A percentile compares a stretch with the other conserved stretches of the same genome.
Conservation (phyloP, 805 yeast genomes). For the Saccharomycopsis sp. region DNA sequence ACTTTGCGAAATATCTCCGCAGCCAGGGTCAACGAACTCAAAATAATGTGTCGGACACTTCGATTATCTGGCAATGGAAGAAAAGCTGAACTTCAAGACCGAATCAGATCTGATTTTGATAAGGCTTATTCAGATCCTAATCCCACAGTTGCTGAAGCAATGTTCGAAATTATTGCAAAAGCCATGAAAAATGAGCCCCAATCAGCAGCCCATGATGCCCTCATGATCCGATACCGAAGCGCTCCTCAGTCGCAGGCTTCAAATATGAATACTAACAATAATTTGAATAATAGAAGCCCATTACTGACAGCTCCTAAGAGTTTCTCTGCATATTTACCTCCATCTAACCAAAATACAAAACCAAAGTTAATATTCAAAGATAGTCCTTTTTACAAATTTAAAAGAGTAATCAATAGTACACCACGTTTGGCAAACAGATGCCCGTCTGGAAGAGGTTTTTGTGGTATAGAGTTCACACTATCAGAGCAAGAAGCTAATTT, state of each 20-base stretch:
- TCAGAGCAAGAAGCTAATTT: conserved; percentile 31
- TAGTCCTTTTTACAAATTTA: conserved; percentile 46
- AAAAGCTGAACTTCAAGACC: conserved; percentile 48
- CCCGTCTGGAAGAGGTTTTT: conserved; percentile 36
- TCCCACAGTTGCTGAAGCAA: conserved; percentile 31
- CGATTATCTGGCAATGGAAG: conserved; percentile 44
- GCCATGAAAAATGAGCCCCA: not conserved
- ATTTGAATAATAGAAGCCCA: too few species aligned
- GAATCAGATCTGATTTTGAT: conserved; percentile 37
- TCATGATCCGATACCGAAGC: not conserved
- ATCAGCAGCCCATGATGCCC: too few species aligned
- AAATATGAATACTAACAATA: too few species aligned
- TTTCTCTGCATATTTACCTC: not conserved
- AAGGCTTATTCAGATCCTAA: conserved; percentile 33
- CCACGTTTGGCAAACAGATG: conserved; percentile 36
- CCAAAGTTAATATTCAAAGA: conserved; percentile 40
- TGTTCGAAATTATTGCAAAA: not conserved
- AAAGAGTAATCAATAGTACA: conserved; percentile 35
- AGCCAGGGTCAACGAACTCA: conserved; percentile 34
- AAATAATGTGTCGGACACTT: conserved; percentile 39
- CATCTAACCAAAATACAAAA: conserved; percentile 9
- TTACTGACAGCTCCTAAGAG: too few species aligned
- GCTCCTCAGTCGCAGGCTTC: too few species aligned
- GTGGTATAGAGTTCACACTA: conserved; percentile 33
- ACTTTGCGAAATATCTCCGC: conserved; percentile 27